Percentiles rank a stretch among this genome's conserved stretches.
These are phyloP conservation scores for Lasiodiplodia hormozganensis DNA, from an alignment of 2,329 filamentous ascomycete genomes.

Conservation along the genomic window DNA sequence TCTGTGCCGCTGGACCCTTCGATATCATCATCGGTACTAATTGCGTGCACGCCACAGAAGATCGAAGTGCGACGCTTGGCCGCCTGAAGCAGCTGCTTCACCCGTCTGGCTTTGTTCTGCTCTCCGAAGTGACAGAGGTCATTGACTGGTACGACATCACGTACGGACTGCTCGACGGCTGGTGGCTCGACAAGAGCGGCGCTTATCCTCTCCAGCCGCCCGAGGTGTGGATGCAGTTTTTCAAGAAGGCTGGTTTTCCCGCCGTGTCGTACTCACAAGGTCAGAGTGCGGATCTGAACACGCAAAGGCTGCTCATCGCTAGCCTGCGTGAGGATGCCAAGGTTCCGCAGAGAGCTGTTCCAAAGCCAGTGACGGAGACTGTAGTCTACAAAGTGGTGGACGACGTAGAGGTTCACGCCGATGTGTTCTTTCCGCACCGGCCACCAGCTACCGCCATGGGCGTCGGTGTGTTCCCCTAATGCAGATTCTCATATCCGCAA, in stretches of 20 bases:
- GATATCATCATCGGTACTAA: conserved; percentile 34
- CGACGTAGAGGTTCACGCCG: not conserved
- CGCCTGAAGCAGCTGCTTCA: conserved; percentile 31
- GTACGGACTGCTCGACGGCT: conserved; percentile 37
- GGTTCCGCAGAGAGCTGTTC: not conserved
- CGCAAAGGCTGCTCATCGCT: not conserved
- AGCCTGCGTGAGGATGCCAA: not conserved
- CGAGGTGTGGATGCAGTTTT: conserved; percentile 12
- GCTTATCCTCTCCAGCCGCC: conserved; percentile 26
- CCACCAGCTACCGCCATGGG: not conserved
- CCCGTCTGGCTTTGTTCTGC: conserved; percentile 31
- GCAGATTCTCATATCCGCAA: no score
- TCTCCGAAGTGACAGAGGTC: conserved; percentile 33
- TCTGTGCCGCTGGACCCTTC: not conserved
- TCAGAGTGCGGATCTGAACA: not conserved
- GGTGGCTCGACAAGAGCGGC: conserved; percentile 35
- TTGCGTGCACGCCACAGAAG: conserved; percentile 35
- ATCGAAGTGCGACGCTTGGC: conserved; percentile 20
- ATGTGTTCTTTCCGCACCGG: not conserved
- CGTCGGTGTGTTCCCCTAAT: not conserved
- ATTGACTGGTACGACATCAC: conserved; percentile 35
- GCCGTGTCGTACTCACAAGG: not conserved
- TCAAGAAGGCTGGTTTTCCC: not conserved
- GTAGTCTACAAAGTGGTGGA: not conserved
- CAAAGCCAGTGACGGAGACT: not conserved